Base-by-base conservation (phyloP, 768 basidiomycete species). In the Xanthoconium stramineum region DNA sequence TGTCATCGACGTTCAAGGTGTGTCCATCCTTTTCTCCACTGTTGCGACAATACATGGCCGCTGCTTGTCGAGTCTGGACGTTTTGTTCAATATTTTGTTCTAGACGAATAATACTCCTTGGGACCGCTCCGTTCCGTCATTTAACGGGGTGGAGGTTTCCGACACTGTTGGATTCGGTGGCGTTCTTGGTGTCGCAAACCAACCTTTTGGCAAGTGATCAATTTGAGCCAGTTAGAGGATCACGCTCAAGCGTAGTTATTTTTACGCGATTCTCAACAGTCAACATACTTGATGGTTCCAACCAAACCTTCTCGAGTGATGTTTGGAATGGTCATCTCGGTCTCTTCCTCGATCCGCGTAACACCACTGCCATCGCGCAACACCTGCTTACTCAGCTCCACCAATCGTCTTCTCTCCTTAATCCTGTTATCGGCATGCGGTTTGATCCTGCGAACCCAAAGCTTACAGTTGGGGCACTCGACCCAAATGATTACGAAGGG, bases 401-500 rank as follows among this genome's bases (percentile, higher is more conserved):
- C 9, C 20, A 62, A 7, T 68, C 64, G 2, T 58, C 60, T 11
- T 61, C 63, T 33, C 60, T 69, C 14, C 69, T 70, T 44, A 70
- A 71, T 33, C 69, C 69, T 20, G 70, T 70, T 12, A 28, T 70
- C 10, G 70, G 69, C 15, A 62, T 70, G 63, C 60, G 67, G 10
- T 69, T 70, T 29, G 65, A 70, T 48, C 60, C 68, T 33, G 39
- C 15, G 12, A 68, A 66, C n/a, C 68, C 69, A 14, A 70, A 65
- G 47, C 24, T 70, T 11, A 70, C 70, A 9, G 67, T 70, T n/a
- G 69, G 69, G 2, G 70, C 70, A 7, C 68, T 70, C 3, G 69
- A 70, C 40, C 69, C 64, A 9, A 62, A 60, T 11, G 69, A 70
- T 45, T 70, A 70, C 32, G 70, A 71, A 54, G 69, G 69, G 32